Evolutionary conservation across 2,329 filamentous ascomycete genomes (phyloP).

Genomic region (Gaeumannomyces sp.): DNA sequence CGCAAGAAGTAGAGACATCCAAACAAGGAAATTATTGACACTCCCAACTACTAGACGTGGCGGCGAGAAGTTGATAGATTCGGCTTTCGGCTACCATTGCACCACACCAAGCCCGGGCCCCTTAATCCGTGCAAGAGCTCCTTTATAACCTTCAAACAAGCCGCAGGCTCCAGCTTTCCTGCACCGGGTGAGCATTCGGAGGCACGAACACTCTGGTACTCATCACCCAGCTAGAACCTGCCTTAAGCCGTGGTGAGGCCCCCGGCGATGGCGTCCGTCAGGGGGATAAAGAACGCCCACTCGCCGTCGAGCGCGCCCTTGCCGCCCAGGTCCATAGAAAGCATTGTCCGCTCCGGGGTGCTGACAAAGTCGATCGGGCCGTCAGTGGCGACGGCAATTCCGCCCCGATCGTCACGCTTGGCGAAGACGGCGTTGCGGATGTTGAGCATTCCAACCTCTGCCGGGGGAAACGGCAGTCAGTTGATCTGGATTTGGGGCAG

Average conservation of each 20-base stretch:
- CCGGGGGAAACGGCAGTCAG: neutral
- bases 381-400: neutral
- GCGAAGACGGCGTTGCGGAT: slow-evolving; percentile 3
- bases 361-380: neutral
- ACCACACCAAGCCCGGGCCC: no score
- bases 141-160: no score
- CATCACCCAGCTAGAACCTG: no score
- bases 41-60: no score
- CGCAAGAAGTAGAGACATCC: no score
- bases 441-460: slow-evolving; percentile 6
- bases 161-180: no score
- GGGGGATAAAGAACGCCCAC: slow-evolving; percentile 2
- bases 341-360: neutral
- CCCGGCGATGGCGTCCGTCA: slow-evolving; percentile 1
- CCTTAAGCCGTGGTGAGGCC: slow-evolving; percentile 1
- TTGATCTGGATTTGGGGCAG: neutral
- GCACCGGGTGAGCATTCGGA: no score
- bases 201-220: no score
- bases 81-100: no score
- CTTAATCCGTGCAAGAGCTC: no score
- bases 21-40: no score
- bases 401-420: neutral
- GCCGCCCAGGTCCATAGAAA: slow-evolving; percentile 4
- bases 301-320: slow-evolving; percentile 5
- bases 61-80: no score